Conservation (phyloP, 306 rosid species). For the Pyrus pyrifolia region DNA sequence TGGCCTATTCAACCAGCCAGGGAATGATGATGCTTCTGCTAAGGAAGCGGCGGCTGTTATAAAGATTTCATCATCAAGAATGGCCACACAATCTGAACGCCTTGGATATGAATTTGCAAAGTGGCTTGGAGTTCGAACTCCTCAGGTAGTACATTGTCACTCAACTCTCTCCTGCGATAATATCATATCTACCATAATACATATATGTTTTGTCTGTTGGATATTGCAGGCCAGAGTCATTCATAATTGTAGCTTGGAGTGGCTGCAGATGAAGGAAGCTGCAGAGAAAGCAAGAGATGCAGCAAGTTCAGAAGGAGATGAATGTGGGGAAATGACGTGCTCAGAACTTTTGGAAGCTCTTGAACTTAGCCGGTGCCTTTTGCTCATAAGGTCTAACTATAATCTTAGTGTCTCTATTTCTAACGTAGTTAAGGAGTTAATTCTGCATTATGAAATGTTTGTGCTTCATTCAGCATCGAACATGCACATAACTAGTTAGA, state of each 20-base stretch:
- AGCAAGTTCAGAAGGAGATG: constrained; percentile 67
- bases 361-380: constrained; percentile 86
- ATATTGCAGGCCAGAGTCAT: constrained; percentile 73
- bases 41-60: constrained; percentile 86
- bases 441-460: constrained; percentile 10
- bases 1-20: constrained; percentile 62
- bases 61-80: constrained; percentile 85
- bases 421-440: constrained; percentile 1
- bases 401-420: constrained; percentile 6
- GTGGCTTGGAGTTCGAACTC: constrained; percentile 81
- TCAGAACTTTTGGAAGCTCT: constrained; percentile 95
- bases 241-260: constrained; percentile 72
- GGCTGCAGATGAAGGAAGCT: constrained; percentile 93
- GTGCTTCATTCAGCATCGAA: constrained; percentile 3
- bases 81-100: constrained; percentile 94
- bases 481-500: not conserved
- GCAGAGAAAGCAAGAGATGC: constrained; percentile 74
- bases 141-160: constrained; percentile 52
- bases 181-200: constrained; percentile 4
- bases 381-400: constrained; percentile 62
- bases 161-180: not conserved
- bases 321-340: constrained; percentile 77
- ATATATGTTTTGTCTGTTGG: constrained; percentile 9
- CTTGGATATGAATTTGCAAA: constrained; percentile 87
- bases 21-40: constrained; percentile 31